Evolutionary conservation across 2,329 filamentous ascomycete genomes (phyloP), one percentile per base, ranked within the genome.

Genomic region (Aspergillus novoparasiticus): DNA sequence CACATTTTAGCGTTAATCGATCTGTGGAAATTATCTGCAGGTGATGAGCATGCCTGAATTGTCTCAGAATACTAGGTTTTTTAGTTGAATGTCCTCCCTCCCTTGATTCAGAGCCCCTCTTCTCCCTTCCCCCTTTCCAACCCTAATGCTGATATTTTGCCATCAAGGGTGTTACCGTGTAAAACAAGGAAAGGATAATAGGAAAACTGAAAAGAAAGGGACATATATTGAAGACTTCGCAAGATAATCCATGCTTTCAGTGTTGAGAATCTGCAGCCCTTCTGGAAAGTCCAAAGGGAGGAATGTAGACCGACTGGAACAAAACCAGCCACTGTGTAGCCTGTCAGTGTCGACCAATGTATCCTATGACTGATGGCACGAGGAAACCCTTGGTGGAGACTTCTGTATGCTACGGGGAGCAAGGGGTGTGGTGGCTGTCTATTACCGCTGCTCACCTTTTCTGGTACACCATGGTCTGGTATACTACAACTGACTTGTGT

Each of bases 21-120:
- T 34, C 16, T 51, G 2, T 51, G 48, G 28, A 34, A 51, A 14
- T n/a, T 32, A n/a, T n/a, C 19, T 12, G 48, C 10, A 32, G 19
- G 26, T 32, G 48, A 32, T 6, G 16, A 12, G 11, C n/a, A 51
- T 32, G 30, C 19, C 43, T 59, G 54, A 60, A 65, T 57, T 65
- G 60, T 57, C 61, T 30, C n/a, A 30, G 30, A 30, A 30, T 41
- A n/a, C 16, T 32, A 12, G 21, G 19, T 9, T 16, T 11, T 32
- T 48, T 32, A 8, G 43, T 14, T n/a, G 12, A 56, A 54, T 53
- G 16, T 34, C 45, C 61, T 56, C 62, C 66, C 66, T 58, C 66
- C 66, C 66, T 67, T 66, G 64, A 60, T 63, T 51, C 50, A 36
- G 26, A 32, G 41, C 60, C 60, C 62, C 60, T 51, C 58, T 28